Conservation (phyloP, 1,139 yeast species). For the Arxiozyma heterogenica region DNA sequence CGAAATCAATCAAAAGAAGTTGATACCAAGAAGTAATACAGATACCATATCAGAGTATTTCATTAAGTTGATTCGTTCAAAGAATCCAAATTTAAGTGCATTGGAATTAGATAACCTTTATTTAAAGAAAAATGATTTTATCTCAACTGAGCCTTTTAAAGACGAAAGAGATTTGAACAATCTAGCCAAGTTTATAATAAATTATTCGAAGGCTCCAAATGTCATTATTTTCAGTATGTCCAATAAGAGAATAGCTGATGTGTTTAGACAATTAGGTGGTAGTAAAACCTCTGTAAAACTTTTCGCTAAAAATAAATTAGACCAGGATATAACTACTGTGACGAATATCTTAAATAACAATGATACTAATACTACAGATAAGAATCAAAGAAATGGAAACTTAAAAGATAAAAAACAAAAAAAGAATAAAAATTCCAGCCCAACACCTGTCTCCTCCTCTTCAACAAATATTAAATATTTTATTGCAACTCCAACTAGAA, state of each 20-base stretch:
- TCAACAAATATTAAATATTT: slow-evolving; percentile 27
- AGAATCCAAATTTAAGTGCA: slow-evolving; percentile 29
- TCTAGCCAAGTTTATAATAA: slow-evolving; percentile 21
- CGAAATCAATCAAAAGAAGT: slow-evolving; percentile 23
- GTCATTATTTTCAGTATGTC: slow-evolving; percentile 26
- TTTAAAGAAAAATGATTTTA: slow-evolving; percentile 26
- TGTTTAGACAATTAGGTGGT: slow-evolving; percentile 40
- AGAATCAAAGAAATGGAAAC: not conserved
- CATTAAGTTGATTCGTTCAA: slow-evolving; percentile 24
- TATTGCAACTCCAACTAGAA: slow-evolving; percentile 54
- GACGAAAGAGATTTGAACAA: slow-evolving; percentile 22
- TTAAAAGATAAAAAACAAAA: slow-evolving; percentile 5
- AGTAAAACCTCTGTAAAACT: slow-evolving; percentile 43
- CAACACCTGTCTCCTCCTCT: slow-evolving; percentile 6
- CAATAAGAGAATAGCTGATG: slow-evolving; percentile 30
- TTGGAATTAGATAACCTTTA: slow-evolving; percentile 30
- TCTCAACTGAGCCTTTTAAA: slow-evolving; percentile 22
- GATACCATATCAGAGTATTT: slow-evolving; percentile 27
- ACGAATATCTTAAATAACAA: slow-evolving; percentile 14
- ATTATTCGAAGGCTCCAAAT: slow-evolving; percentile 27
- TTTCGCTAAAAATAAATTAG: slow-evolving; percentile 54
- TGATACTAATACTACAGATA: not conserved
- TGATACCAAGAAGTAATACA: slow-evolving; percentile 21
- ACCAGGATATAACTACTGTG: slow-evolving; percentile 43
- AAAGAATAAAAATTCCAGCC: slow-evolving; percentile 9